Evolutionary conservation across 1,284 basidiomycete genomes (phyloP).

Genomic region (Peniophora sp.): DNA sequence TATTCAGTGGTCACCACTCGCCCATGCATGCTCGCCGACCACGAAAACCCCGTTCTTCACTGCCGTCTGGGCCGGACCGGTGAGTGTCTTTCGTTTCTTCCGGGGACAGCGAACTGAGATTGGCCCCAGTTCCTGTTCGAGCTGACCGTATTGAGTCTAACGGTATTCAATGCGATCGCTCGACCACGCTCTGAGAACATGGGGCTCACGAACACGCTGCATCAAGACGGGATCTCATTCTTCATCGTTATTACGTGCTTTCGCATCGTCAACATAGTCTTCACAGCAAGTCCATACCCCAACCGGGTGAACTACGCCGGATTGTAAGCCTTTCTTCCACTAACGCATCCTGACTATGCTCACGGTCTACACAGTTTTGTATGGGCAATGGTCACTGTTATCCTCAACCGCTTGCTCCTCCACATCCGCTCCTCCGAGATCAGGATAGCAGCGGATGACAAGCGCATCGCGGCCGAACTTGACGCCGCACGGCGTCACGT

Average conservation of each 20-base stretch:
- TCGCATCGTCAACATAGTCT: neutral
- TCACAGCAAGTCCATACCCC: neutral
- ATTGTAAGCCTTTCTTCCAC: slow-evolving; percentile 2
- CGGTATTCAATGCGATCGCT: slow-evolving; percentile 11
- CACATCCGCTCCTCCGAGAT: slow-evolving; percentile 3
- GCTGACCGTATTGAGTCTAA: slow-evolving; percentile 9
- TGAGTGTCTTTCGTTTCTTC: neutral
- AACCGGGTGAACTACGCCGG: neutral
- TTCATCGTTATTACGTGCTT: slow-evolving; percentile 9
- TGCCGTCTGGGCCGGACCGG: slow-evolving; percentile 2
- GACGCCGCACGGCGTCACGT: neutral
- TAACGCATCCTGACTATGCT: neutral
- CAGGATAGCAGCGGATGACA: neutral
- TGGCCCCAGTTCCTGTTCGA: slow-evolving; percentile 12
- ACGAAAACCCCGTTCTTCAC: neutral
- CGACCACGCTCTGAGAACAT: slow-evolving; percentile 9
- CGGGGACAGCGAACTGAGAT: neutral
- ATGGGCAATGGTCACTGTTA: slow-evolving; percentile 1
- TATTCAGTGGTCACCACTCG: neutral
- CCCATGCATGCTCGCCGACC: neutral
- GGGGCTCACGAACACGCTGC: slow-evolving; percentile 6
- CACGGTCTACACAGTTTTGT: slow-evolving; percentile 1
- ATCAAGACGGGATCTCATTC: slow-evolving; percentile 14
- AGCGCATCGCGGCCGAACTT: neutral
- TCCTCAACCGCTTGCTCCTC: slow-evolving; percentile 4